Percentiles rank a stretch among this genome's conserved stretches.
Evolutionary conservation across 2,329 filamentous ascomycete genomes (phyloP).

Genomic region (Colletotrichum tamarilloi): DNA sequence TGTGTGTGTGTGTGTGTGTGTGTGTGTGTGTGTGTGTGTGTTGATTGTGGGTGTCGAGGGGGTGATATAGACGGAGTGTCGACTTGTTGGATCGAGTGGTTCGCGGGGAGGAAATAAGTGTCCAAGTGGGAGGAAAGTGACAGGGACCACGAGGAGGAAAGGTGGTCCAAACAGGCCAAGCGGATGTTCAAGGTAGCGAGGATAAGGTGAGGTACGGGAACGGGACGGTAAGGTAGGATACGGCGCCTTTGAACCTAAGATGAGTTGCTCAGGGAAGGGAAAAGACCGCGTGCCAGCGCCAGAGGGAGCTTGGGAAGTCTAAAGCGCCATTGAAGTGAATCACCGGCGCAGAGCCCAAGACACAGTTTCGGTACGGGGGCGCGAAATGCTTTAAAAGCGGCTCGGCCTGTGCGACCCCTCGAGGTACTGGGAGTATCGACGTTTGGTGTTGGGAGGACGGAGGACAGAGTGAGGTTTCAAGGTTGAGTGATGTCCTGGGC

Average conservation of each 20-base stretch:
- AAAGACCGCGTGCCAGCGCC: conserved; percentile 31
- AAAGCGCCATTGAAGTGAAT: conserved; percentile 35
- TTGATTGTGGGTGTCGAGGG: conserved; percentile 25
- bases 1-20: background rate
- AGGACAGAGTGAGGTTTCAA: conserved; percentile 29
- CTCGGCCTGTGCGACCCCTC: conserved; percentile 31
- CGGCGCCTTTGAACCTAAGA: background rate
- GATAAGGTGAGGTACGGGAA: background rate
- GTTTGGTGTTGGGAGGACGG: conserved; percentile 16
- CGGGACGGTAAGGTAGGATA: background rate
- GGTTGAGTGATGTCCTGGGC: background rate
- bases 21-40: conserved; percentile 16
- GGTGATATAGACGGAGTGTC: conserved; percentile 15
- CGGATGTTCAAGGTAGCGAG: conserved; percentile 10
- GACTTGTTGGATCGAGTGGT: conserved; percentile 13
- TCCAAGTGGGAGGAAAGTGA: conserved; percentile 10
- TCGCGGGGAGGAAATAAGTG: conserved; percentile 2
- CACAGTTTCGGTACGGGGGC: conserved; percentile 33
- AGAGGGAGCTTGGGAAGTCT: conserved; percentile 12
- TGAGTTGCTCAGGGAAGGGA: conserved; percentile 1
- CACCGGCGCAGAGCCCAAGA: conserved; percentile 32
- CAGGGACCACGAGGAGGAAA: conserved; percentile 7
- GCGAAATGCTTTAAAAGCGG: conserved; percentile 30
- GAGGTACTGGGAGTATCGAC: conserved; percentile 28
- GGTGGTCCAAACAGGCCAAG: background rate